Percentiles rank a stretch among this genome's conserved stretches.
Evolutionary conservation across 345 rosid genomes (phyloP).

Genomic region (Kernera saxatilis): DNA sequence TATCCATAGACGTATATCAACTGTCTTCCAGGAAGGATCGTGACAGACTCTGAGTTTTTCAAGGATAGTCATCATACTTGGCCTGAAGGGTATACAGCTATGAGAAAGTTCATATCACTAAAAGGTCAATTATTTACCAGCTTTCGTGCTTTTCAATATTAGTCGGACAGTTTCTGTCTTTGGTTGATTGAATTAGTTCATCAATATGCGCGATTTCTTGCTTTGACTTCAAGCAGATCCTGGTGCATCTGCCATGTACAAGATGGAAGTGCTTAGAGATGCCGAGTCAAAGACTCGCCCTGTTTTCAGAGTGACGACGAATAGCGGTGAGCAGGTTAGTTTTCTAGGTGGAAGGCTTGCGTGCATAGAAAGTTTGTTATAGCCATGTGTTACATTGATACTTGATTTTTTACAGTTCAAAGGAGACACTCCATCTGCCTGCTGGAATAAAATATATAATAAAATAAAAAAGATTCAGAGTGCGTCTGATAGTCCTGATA

Average conservation of each 20-base stretch:
- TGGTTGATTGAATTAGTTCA: conserved; percentile 14
- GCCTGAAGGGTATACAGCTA: conserved; percentile 95
- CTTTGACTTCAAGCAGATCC: conserved; percentile 59
- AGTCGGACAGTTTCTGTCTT: background rate
- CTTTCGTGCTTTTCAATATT: background rate
- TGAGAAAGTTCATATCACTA: conserved; percentile 70
- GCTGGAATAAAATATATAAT: conserved; percentile 81
- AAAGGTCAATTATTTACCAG: conserved; percentile 40
- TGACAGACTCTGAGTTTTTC: conserved; percentile 74
- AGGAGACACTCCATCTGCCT: conserved; percentile 79
- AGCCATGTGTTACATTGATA: conserved; percentile 1
- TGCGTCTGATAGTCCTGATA: conserved; percentile 36
- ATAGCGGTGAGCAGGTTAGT: conserved; percentile 85
- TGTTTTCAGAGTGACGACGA: conserved; percentile 74
- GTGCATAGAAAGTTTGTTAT: background rate
- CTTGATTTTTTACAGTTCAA: conserved; percentile 45
- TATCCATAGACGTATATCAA: conserved; percentile 4
- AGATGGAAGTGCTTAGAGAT: conserved; percentile 98
- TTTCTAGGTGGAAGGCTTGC: conserved; percentile 18
- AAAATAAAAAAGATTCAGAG: conserved; percentile 46
- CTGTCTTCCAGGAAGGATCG: conserved; percentile 68
- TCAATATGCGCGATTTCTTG: background rate
- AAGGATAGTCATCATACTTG: conserved; percentile 72
- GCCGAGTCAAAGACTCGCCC: conserved; percentile 71
- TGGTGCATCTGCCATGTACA: conserved; percentile 49